Evolutionary conservation across 352 stramenopile species (phyloP).

Genomic region (Globisporangium iwayamae): DNA sequence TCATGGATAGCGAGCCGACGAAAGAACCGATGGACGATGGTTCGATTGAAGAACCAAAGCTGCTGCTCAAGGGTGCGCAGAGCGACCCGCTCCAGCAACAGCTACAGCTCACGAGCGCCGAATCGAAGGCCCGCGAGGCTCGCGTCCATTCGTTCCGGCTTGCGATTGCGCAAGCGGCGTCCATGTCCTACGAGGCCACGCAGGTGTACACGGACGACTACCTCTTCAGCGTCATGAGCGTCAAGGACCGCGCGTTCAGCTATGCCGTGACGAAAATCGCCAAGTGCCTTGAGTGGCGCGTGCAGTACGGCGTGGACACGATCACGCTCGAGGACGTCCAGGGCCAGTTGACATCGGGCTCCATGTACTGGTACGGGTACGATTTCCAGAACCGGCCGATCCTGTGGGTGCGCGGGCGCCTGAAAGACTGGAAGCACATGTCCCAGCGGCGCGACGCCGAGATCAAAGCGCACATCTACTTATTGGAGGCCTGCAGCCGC

Average conservation of each 20-base stretch:
- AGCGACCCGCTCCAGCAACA: not conserved
- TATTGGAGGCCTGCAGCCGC: conserved; percentile 51
- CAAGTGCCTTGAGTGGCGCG: conserved; percentile 48
- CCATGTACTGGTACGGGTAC: conserved; percentile 75
- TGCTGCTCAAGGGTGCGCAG: not conserved
- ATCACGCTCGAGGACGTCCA: conserved; percentile 39
- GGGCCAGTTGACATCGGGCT: conserved; percentile 37
- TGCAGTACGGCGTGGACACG: conserved; percentile 36
- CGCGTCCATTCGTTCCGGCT: conserved; percentile 47
- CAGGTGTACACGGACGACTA: conserved; percentile 58
- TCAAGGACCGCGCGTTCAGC: conserved; percentile 55
- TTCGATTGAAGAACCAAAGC: not conserved
- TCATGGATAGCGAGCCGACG: not conserved
- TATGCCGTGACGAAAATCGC: conserved; percentile 64
- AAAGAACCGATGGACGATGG: not conserved
- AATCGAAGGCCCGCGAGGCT: conserved; percentile 21
- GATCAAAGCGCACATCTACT: conserved; percentile 55
- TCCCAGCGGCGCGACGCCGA: conserved; percentile 38
- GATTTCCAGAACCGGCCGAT: conserved; percentile 64
- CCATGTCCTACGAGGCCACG: conserved; percentile 31
- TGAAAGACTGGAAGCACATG: conserved; percentile 67
- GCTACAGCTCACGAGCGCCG: conserved; percentile 6
- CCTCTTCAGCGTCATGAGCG: conserved; percentile 49
- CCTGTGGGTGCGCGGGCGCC: conserved; percentile 54
- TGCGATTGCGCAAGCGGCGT: conserved; percentile 41